Evolutionary conservation across 1,284 basidiomycete species (phyloP), one percentile per base, ranked within the genome.

Genomic region (Rhodotorula sp.): DNA sequence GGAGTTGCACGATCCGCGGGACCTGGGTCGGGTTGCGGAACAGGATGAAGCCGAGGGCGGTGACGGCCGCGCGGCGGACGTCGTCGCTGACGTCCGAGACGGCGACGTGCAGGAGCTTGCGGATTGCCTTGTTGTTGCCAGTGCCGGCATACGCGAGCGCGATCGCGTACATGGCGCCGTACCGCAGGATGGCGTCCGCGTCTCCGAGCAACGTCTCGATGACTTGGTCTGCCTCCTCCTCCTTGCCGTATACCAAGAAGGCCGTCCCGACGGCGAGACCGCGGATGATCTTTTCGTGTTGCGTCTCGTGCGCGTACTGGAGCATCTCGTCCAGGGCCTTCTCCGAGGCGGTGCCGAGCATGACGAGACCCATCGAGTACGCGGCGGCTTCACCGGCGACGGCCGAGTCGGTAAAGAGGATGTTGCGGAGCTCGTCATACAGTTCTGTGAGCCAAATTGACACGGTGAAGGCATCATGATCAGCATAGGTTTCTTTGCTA

Each of bases 41-140:
- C 45, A 98, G 85, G 66, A 98, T 84, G 83, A 98, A 97, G 1
- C 95, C 93, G 51, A 98, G 86, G 15, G 91, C 89, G 6, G 93
- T 96, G 59, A 98, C 94, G 45, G 94, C 95, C 15, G 95, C 94
- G 72, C 94, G 86, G 74, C 94, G 87, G 24, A 97, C 95, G 79
- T 97, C 94, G 78, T 97, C 93, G 37, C 92, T 95, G 22, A 94
- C 95, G 80, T 98, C 94, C 5, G 95, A 97, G 33, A 97, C 94
- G 30, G 94, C 94, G 57, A 96, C 91, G 78, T 97, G 94, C 48
- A 98, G 83, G 12, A 97, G 84, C 80, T 90, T 88, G 70, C 93
- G 88, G 75, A 96, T 89, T 6, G 94, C 93, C 74, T 89, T 86
- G 79, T 96, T 97, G 83, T 95, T 91, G 48, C 92, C 89, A 3